Percentiles rank a stretch among this genome's conserved stretches.
Evolutionary conservation across 2,329 filamentous ascomycete genomes (phyloP).

Genomic region (Alternaria panax): DNA sequence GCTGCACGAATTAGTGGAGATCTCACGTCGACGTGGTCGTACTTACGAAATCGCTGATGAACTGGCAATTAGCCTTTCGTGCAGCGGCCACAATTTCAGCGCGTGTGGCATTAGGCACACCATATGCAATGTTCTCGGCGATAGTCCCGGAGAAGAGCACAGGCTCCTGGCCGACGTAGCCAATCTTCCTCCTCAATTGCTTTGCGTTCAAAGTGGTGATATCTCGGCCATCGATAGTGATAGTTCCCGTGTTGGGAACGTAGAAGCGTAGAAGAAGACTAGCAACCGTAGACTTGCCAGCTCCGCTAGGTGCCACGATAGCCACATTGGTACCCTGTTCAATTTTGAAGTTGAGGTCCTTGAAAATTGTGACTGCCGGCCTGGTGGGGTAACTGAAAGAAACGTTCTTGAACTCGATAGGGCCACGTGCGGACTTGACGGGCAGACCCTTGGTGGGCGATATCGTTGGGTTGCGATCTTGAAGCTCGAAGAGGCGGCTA

Average conservation of each 20-base stretch:
- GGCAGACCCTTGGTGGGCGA: conserved; percentile 82
- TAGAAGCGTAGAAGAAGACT: conserved; percentile 94
- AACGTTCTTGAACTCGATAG: conserved; percentile 87
- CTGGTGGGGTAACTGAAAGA: conserved; percentile 92
- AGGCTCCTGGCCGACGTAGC: conserved; percentile 94
- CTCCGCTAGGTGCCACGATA: conserved; percentile 93
- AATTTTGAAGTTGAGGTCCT: conserved; percentile 86
- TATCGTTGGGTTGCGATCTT: conserved; percentile 86
- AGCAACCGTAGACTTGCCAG: conserved; percentile 94
- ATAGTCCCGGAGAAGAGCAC: conserved; percentile 88
- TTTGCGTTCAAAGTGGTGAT: conserved; percentile 90
- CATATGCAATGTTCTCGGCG: conserved; percentile 91
- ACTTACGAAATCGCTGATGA: conserved; percentile 88
- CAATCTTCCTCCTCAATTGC: conserved; percentile 88
- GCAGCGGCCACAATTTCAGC: conserved; percentile 86
- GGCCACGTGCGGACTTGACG: conserved; percentile 83
- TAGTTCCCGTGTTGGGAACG: conserved; percentile 75
- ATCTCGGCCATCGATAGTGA: conserved; percentile 85
- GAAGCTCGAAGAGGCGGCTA: conserved; percentile 93
- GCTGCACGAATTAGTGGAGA: conserved; percentile 55
- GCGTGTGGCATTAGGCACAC: conserved; percentile 77
- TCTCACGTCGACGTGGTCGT: background rate
- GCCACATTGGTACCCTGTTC: conserved; percentile 93
- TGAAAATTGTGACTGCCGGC: conserved; percentile 90
- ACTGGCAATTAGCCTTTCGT: conserved; percentile 91